Evolutionary conservation across 768 basidiomycete genomes (phyloP).

Genomic region (Ramaria rubella): DNA sequence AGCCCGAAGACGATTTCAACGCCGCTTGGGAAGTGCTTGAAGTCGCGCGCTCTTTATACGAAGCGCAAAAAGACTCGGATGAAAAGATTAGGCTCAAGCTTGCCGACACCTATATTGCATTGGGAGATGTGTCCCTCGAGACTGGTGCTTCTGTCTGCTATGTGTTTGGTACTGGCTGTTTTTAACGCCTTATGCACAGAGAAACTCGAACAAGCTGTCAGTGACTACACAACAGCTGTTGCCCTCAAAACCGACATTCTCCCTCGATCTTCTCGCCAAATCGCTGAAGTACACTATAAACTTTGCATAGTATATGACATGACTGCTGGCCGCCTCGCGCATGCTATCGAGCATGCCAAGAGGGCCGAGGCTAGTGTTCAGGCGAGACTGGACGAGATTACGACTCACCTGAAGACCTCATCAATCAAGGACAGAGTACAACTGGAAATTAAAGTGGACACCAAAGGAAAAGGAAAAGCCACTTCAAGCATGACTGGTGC

Average conservation of each 20-base stretch:
- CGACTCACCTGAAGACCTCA: constrained; percentile 37
- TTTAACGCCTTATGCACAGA: constrained; percentile 41
- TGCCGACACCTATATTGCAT: constrained; percentile 82
- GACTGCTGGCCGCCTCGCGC: constrained; percentile 74
- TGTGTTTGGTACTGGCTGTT: not conserved
- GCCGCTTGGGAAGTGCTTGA: constrained; percentile 98
- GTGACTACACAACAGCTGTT: constrained; percentile 77
- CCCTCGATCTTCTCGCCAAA: constrained; percentile 83
- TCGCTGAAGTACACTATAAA: constrained; percentile 92
- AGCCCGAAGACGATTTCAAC: constrained; percentile 96
- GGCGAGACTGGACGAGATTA: constrained; percentile 54
- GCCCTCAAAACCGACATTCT: constrained; percentile 66
- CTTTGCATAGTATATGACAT: constrained; percentile 90
- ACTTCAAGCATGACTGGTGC: constrained; percentile 29
- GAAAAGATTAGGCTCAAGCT: constrained; percentile 66
- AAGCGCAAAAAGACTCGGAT: constrained; percentile 47
- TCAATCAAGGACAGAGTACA: constrained; percentile 12
- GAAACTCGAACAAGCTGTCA: constrained; percentile 92
- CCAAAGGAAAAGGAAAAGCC: constrained; percentile 65
- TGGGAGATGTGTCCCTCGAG: constrained; percentile 96
- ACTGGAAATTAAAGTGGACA: constrained; percentile 41
- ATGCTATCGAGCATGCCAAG: constrained; percentile 77
- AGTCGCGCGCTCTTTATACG: constrained; percentile 81
- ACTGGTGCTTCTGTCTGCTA: constrained; percentile 53
- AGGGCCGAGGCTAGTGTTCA: constrained; percentile 75